These are phyloP conservation scores for Raddia distichophylla DNA, from an alignment of 176 grass and related monocot genomes.

Conservation along the genomic window DNA sequence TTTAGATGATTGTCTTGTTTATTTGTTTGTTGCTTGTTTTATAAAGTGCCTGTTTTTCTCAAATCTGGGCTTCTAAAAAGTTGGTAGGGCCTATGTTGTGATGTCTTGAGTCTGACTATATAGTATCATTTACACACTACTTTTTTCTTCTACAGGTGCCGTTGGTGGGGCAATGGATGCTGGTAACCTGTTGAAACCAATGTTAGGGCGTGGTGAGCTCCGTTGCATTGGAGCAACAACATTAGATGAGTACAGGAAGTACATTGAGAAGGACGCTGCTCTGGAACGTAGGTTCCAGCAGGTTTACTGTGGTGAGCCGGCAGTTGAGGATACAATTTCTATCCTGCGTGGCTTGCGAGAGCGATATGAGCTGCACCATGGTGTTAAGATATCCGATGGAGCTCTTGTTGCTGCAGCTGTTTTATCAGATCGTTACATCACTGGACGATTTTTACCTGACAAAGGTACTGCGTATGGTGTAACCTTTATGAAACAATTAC, in stretches of 20 bases:
- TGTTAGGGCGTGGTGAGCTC: constrained; percentile 88
- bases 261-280: constrained; percentile 97
- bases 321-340: constrained; percentile 84
- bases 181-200: constrained; percentile 89
- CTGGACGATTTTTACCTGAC: constrained; percentile 90
- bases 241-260: constrained; percentile 92
- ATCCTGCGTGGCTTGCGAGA: constrained; percentile 84
- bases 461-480: constrained; percentile 64
- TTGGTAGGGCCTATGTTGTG: neutral
- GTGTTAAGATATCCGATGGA: constrained; percentile 91
- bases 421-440: constrained; percentile 91
- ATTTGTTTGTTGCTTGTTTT: neutral
- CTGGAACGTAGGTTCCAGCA: constrained; percentile 95
- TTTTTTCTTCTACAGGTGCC: constrained; percentile 56
- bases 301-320: constrained; percentile 88
- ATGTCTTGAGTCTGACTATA: neutral
- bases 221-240: constrained; percentile 97
- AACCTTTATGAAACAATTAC: neutral
- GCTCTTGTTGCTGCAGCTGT: constrained; percentile 90
- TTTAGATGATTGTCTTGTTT: constrained; percentile 5
- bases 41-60: neutral
- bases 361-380: constrained; percentile 89
- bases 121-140: constrained; percentile 5
- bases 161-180: constrained; percentile 91
- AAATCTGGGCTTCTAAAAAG: neutral